Conservation (phyloP, 2,329 filamentous ascomycete genomes). For the Sporothrix humicola region DNA sequence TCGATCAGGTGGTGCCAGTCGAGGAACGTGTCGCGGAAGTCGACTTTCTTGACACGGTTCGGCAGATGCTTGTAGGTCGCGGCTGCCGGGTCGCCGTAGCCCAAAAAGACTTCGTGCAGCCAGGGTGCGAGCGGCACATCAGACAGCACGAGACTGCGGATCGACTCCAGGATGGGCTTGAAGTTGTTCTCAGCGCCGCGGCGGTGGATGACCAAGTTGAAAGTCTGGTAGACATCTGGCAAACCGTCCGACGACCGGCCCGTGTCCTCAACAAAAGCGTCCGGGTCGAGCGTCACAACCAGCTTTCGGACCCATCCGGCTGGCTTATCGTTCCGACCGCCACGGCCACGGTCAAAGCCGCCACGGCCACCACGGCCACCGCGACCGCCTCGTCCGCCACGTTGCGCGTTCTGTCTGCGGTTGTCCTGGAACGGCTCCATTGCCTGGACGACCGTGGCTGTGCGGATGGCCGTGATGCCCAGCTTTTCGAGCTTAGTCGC, state of each 20-base stretch:
- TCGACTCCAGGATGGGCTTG: constrained; percentile 88
- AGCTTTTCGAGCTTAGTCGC: constrained; percentile 63
- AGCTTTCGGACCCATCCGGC: constrained; percentile 62
- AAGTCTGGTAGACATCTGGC: constrained; percentile 76
- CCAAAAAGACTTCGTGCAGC: constrained; percentile 97
- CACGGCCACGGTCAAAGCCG: neutral
- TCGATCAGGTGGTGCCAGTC: constrained; percentile 94
- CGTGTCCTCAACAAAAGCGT: constrained; percentile 77
- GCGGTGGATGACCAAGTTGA: constrained; percentile 86
- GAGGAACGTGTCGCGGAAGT: constrained; percentile 93
- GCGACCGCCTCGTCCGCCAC: neutral
- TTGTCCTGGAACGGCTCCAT: constrained; percentile 83
- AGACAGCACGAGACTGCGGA: constrained; percentile 82
- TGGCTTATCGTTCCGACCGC: constrained; percentile 52
- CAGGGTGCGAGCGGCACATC: constrained; percentile 86
- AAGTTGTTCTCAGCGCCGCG: constrained; percentile 95
- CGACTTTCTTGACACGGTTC: constrained; percentile 77
- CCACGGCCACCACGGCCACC: constrained; percentile 60
- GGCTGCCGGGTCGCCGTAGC: constrained; percentile 89
- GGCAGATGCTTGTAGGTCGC: constrained; percentile 84
- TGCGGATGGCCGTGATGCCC: constrained; percentile 73
- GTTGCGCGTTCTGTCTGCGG: constrained; percentile 54
- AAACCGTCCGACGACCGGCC: constrained; percentile 69
- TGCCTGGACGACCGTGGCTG: constrained; percentile 84
- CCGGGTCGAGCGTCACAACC: constrained; percentile 79